phyloP scores from a whole-genome alignment of 805 yeast species.

The Barnettozyma pratensis region DNA sequence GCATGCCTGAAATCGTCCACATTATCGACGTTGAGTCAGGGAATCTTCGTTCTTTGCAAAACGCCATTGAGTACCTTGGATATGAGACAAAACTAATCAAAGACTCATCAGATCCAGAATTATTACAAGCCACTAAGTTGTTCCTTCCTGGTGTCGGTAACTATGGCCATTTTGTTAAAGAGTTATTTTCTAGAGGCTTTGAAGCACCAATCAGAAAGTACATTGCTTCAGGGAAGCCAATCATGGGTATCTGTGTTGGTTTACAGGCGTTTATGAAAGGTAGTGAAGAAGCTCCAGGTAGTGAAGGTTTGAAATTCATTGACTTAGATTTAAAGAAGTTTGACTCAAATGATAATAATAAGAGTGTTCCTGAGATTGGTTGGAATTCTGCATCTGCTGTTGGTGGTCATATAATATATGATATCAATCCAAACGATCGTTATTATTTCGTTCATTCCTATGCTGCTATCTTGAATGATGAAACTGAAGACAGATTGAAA shows the following conservation, averaged over 20 bases:
- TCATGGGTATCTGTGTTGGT: slow-evolving; percentile 98
- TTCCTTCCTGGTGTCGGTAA: slow-evolving; percentile 97
- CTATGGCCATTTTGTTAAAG: slow-evolving; percentile 86
- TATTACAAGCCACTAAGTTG: slow-evolving; percentile 46
- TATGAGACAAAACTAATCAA: slow-evolving; percentile 59
- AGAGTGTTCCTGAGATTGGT: slow-evolving; percentile 95
- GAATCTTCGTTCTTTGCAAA: slow-evolving; percentile 79
- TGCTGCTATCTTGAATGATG: slow-evolving; percentile 60
- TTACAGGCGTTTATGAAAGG: slow-evolving; percentile 76
- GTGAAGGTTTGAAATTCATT: slow-evolving; percentile 57
- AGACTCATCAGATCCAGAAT: slow-evolving; percentile 48
- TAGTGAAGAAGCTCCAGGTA: slow-evolving; percentile 68
- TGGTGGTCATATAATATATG: slow-evolving; percentile 41
- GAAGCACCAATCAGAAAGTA: slow-evolving; percentile 61
- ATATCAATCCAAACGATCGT: slow-evolving; percentile 60
- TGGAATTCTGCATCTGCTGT: slow-evolving; percentile 61
- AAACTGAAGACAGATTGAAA: slow-evolving; percentile 28
- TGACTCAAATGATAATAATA: slow-evolving; percentile 42
- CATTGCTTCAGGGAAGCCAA: slow-evolving; percentile 70
- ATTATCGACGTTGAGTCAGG: slow-evolving; percentile 94
- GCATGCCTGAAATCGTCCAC: slow-evolving; percentile 36
- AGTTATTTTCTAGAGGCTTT: slow-evolving; percentile 56
- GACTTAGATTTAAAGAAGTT: slow-evolving; percentile 55
- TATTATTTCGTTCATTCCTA: slow-evolving; percentile 95
- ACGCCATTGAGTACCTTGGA: slow-evolving; percentile 80